phyloP scores from a whole-genome alignment of 805 yeast genomes.

The Grigorovia yakushimaensis region DNA sequence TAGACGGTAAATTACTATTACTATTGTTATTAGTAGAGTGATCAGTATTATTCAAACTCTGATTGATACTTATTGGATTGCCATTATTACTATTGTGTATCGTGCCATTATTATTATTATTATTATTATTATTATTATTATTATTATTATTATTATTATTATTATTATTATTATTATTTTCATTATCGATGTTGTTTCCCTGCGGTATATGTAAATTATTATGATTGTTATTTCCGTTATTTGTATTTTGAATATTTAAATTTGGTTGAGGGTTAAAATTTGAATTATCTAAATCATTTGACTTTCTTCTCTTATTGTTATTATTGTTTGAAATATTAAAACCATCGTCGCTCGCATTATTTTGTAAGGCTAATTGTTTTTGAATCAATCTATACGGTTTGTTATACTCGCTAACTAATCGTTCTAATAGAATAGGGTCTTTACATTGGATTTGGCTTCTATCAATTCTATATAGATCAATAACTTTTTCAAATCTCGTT shows the following conservation, averaged over 20 bases:
- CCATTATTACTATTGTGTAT: background rate
- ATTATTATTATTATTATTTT: too few species aligned
- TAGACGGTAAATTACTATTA: background rate
- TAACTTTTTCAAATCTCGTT: constrained; percentile 21
- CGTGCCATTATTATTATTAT: background rate
- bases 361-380: background rate
- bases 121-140: too few species aligned
- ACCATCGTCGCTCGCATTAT: background rate
- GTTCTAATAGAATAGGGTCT: background rate
- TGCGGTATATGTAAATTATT: too few species aligned
- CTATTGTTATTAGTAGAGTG: background rate
- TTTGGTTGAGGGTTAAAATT: background rate
- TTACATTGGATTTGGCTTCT: constrained; percentile 2
- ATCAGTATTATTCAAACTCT: background rate
- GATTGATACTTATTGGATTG: background rate
- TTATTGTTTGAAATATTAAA: background rate
- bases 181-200: too few species aligned
- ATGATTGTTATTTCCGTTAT: too few species aligned
- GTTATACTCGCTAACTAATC: constrained; percentile 4
- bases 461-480: constrained; percentile 8
- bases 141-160: too few species aligned
- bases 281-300: background rate
- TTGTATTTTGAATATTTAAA: background rate
- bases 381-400: constrained; percentile 7
- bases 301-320: background rate